phyloP scores from a whole-genome alignment of 1,284 basidiomycete species.

The Vanrija pseudolonga region DNA sequence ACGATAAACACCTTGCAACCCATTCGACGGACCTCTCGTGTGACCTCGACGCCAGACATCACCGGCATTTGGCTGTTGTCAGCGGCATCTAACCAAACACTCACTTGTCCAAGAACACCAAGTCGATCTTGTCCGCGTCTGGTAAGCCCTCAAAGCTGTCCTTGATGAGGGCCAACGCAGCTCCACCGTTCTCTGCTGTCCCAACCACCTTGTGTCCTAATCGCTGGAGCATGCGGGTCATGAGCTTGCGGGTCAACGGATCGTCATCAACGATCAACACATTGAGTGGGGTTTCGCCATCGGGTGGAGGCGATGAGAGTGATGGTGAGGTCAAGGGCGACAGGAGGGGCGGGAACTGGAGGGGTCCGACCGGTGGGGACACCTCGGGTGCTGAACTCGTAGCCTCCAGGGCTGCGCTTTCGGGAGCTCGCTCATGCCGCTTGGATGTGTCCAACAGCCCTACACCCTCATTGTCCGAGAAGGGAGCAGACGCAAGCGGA shows the following conservation, averaged over 20 bases:
- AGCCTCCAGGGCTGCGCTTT: too few species aligned
- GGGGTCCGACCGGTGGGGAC: too few species aligned
- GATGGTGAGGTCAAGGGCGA: too few species aligned
- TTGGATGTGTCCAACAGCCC: too few species aligned
- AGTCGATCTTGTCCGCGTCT: slow-evolving; percentile 50
- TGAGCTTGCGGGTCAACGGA: slow-evolving; percentile 69
- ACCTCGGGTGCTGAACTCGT: too few species aligned
- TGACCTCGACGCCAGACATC: slow-evolving; percentile 69
- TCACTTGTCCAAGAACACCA: slow-evolving; percentile 75
- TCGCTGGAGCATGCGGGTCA: slow-evolving; percentile 72
- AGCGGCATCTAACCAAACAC: slow-evolving; percentile 3
- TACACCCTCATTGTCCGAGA: too few species aligned
- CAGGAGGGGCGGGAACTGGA: too few species aligned
- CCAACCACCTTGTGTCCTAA: slow-evolving; percentile 67
- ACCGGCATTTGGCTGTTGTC: slow-evolving; percentile 56
- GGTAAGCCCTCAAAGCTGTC: slow-evolving; percentile 11
- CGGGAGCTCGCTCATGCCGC: too few species aligned
- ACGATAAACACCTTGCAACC: slow-evolving; percentile 71
- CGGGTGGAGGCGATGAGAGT: neutral
- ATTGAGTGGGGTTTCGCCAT: slow-evolving; percentile 17
- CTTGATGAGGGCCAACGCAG: slow-evolving; percentile 68
- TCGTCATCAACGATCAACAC: slow-evolving; percentile 51
- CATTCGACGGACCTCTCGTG: slow-evolving; percentile 62
- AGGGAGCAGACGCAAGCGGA: too few species aligned
- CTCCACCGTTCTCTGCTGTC: slow-evolving; percentile 78